Evolutionary conservation across 2,329 filamentous ascomycete genomes (phyloP).

Genomic region (Pleomassaria siparia): DNA sequence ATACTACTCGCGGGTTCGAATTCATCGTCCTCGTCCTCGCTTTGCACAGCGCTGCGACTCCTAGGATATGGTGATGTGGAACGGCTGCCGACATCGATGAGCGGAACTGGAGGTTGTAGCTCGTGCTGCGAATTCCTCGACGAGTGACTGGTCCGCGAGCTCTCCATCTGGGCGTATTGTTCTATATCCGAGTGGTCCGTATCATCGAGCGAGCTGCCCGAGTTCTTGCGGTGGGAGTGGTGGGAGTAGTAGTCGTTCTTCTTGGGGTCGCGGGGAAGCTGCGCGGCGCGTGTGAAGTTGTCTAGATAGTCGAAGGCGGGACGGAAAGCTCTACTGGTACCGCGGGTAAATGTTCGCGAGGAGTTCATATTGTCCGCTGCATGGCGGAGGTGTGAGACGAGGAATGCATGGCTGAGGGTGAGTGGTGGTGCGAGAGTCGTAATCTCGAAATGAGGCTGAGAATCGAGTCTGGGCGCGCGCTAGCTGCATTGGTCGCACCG

Average conservation of each 20-base stretch:
- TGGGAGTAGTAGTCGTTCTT: constrained; percentile 13
- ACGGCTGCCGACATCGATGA: constrained; percentile 48
- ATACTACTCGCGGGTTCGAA: constrained; percentile 40
- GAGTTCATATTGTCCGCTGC: constrained; percentile 36
- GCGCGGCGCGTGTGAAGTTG: constrained; percentile 26
- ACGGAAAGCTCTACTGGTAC: constrained; percentile 32
- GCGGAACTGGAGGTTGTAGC: constrained; percentile 44
- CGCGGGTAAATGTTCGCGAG: constrained; percentile 36
- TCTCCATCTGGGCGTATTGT: constrained; percentile 34
- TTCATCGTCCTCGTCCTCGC: constrained; percentile 53
- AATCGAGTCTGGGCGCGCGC: background rate
- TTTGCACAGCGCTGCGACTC: constrained; percentile 45
- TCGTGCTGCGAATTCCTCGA: constrained; percentile 38
- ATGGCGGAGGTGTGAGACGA: constrained; percentile 16
- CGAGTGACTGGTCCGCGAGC: constrained; percentile 25
- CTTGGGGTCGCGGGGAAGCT: constrained; percentile 18
- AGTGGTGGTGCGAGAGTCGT: background rate
- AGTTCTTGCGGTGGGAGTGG: constrained; percentile 34
- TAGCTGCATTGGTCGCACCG: constrained; percentile 13
- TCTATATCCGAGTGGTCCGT: constrained; percentile 40
- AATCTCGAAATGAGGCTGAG: background rate
- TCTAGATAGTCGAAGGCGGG: constrained; percentile 40
- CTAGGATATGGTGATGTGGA: constrained; percentile 50
- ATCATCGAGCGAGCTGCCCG: constrained; percentile 41
- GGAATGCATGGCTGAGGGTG: background rate